Evolutionary conservation across 352 stramenopile genomes (phyloP), one percentile per base, ranked within the genome.

Genomic region (Globisporangium solare): DNA sequence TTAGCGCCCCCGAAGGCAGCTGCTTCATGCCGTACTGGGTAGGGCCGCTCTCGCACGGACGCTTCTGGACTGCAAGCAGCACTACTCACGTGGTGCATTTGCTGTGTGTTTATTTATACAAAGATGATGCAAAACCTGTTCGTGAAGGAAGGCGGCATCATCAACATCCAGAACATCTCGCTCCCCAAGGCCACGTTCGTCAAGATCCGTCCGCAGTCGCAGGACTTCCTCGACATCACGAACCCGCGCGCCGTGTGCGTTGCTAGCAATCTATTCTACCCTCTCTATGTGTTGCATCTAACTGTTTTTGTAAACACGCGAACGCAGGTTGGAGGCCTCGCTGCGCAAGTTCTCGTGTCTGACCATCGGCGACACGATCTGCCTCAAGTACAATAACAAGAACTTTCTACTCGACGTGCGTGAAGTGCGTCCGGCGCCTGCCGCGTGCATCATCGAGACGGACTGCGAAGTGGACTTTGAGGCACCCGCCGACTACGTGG

Each of bases 401-500:
- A 98, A 99, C 63, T 99, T 98, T 69, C 87, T 99, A 74, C 83
- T 99, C 63, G 94, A 98, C 60, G 87, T 99, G n/a, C 93, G 97
- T 21, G 96, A 99, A 74, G 84, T 99, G 3, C 84, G 96, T 61
- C 97, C 97, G 0, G 68, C 92, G 24, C 89, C 97, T 55, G 97
- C 97, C 13, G 96, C 94, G 6, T 99, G 95, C 65, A 99, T 99
- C 66, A 99, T 99, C 57, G 97, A 99, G 79, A 99, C 97, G 2
- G 97, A 99, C 73, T 98, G 96, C 60, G 97, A 99, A 68, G 94
- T 99, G 7, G 97, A 99, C 71, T 99, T 99, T 71, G 97, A 99
- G 67, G 84, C 96, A 2, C 97, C 97, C 2, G 76, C 79, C 0
- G 86, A 93, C 59, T 95, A 95, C 47, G 74, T 88, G 4, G n/a